These are phyloP conservation scores for Cymodocea nodosa DNA, from an alignment of 116 monocot genomes.

Conservation along the genomic window DNA sequence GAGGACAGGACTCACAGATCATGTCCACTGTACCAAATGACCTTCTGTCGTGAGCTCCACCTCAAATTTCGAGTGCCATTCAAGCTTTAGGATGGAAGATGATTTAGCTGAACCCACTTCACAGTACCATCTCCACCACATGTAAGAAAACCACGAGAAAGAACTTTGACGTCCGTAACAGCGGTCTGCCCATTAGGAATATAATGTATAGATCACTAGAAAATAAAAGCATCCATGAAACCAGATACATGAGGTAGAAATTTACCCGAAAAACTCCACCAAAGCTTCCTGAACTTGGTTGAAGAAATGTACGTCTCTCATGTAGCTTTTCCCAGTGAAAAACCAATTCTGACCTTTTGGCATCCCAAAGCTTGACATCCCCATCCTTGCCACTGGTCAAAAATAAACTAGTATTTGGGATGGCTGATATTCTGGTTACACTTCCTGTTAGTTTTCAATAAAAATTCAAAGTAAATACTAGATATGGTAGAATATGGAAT, in stretches of 20 bases:
- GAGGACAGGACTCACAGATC: too few species aligned
- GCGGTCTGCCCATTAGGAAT: constrained; percentile 21
- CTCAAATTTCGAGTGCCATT: too few species aligned
- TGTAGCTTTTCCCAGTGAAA: constrained; percentile 89
- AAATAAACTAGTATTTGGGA: constrained; percentile 81
- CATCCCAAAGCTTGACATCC: constrained; percentile 99
- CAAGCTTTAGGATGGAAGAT: too few species aligned
- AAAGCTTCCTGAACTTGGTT: constrained; percentile 72
- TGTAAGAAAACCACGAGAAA: constrained; percentile 71
- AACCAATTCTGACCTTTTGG: constrained; percentile 49
- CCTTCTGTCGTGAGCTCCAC: too few species aligned
- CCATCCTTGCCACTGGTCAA: constrained; percentile 95
- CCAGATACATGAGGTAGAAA: neutral
- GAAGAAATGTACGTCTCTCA: constrained; percentile 89
- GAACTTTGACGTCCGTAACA: constrained; percentile 83
- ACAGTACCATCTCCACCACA: constrained; percentile 98
- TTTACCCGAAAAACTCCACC: constrained; percentile 85
- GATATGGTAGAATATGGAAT: neutral
- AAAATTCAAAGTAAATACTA: constrained; percentile 8
- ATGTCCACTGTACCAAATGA: too few species aligned
- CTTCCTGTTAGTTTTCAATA: constrained; percentile 37
- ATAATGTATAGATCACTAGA: neutral
- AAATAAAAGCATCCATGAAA: neutral
- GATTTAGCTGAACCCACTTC: constrained; percentile 46
- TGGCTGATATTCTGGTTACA: constrained; percentile 54